phyloP scores from a whole-genome alignment of 75 land plant species.

The Pinus tabuliformis region DNA sequence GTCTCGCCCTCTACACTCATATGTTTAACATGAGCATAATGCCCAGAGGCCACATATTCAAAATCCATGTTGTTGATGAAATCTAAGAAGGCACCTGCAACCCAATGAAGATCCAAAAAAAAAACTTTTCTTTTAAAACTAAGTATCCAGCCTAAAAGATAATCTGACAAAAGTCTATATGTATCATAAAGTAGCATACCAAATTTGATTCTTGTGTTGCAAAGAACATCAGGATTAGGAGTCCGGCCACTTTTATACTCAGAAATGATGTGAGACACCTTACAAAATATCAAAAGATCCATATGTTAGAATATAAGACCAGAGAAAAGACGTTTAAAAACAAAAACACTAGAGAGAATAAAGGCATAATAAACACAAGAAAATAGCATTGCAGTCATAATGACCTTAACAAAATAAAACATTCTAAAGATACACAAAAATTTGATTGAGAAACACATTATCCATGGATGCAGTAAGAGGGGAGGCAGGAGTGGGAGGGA shows the following conservation, averaged over 20 bases:
- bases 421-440: no score
- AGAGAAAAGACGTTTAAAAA: no score
- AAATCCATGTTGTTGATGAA: conserved; percentile 65
- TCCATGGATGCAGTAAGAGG: no score
- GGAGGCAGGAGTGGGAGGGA: no score
- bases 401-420: no score
- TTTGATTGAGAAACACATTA: no score
- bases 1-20: conserved; percentile 20
- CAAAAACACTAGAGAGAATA: no score
- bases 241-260: conserved; percentile 91
- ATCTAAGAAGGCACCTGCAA: conserved; percentile 92
- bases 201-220: conserved; percentile 96
- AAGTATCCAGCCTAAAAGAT: conserved; percentile 3
- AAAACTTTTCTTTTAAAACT: neutral
- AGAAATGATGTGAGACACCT: conserved; percentile 89
- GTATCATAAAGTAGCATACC: conserved; percentile 35
- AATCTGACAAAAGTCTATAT: neutral
- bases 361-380: no score
- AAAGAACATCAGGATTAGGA: conserved; percentile 98
- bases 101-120: neutral
- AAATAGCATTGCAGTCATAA: no score
- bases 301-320: no score
- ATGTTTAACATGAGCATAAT: conserved; percentile 85
- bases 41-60: conserved; percentile 97
- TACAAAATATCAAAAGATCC: neutral